phyloP scores from a whole-genome alignment of 176 grass and related monocot species.

The Aegilops umbellulata region DNA sequence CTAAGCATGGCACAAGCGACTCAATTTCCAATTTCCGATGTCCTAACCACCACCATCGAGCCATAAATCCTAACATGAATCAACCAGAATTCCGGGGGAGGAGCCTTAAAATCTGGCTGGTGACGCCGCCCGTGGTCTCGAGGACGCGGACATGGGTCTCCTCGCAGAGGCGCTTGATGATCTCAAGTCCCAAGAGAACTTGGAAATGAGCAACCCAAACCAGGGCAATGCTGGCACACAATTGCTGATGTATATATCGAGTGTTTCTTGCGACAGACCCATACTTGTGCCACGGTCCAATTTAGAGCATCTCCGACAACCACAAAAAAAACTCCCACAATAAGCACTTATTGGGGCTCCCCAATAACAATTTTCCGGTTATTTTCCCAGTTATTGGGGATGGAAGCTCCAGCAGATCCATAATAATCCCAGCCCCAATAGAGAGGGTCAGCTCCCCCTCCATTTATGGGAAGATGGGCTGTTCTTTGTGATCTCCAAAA shows the following conservation, averaged over 20 bases:
- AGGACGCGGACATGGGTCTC: constrained; percentile 69
- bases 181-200: constrained; percentile 9
- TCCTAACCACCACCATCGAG: background rate
- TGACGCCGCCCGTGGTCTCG: constrained; percentile 23
- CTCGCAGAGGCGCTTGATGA: constrained; percentile 65
- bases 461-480: no score
- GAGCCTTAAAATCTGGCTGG: constrained; percentile 45
- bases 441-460: no score
- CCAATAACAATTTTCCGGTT: no score
- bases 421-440: no score
- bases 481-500: no score
- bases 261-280: no score
- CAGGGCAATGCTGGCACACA: background rate
- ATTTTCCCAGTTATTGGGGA: no score
- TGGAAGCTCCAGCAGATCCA: no score
- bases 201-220: background rate
- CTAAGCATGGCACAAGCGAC: no score
- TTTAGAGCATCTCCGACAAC: no score
- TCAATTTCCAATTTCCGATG: background rate
- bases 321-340: no score
- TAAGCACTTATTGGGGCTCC: no score
- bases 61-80: background rate
- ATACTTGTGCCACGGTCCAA: background rate
- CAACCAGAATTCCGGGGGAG: background rate
- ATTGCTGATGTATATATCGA: background rate